These are phyloP conservation scores for Vinca major DNA, from an alignment of 305 asterid genomes.

Conservation along the genomic window DNA sequence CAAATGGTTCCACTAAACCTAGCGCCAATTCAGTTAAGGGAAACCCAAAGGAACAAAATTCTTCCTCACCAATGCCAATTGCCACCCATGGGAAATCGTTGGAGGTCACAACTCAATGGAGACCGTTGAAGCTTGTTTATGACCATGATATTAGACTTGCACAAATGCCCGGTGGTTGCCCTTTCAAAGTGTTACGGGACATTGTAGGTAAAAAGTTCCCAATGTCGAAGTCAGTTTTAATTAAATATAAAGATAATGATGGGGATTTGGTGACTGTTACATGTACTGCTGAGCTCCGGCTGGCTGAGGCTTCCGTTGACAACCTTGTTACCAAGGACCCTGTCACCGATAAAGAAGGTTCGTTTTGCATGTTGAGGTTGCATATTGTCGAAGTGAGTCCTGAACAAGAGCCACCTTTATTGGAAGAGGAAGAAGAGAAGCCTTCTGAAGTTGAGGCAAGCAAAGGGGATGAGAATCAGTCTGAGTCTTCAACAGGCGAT, in stretches of 20 bases:
- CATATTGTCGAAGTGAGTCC: constrained; percentile 88
- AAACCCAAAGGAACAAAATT: constrained; percentile 26
- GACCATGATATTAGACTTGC: constrained; percentile 93
- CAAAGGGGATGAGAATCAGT: constrained; percentile 46
- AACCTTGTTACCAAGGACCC: constrained; percentile 32
- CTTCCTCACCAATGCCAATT: constrained; percentile 15
- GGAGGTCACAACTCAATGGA: constrained; percentile 32
- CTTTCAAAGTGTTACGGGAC: constrained; percentile 61
- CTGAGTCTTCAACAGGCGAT: constrained; percentile 41
- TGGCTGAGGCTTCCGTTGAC: constrained; percentile 65
- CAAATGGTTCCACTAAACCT: constrained; percentile 41
- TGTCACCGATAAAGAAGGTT: constrained; percentile 37
- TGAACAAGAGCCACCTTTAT: constrained; percentile 83
- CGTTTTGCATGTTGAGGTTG: constrained; percentile 59
- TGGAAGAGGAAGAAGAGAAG: constrained; percentile 72
- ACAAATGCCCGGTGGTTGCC: constrained; percentile 72
- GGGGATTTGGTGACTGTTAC: constrained; percentile 88
- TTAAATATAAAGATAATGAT: constrained; percentile 76
- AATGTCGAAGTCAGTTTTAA: constrained; percentile 68
- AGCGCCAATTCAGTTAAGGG: constrained; percentile 30
- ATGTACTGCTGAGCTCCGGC: constrained; percentile 58
- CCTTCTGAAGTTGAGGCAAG: constrained; percentile 36
- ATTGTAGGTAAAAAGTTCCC: constrained; percentile 63
- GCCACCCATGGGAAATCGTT: constrained; percentile 20
- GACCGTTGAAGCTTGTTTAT: constrained; percentile 81